Evolutionary conservation across 805 yeast genomes (phyloP).

Genomic region (Metschnikowia proteae): DNA sequence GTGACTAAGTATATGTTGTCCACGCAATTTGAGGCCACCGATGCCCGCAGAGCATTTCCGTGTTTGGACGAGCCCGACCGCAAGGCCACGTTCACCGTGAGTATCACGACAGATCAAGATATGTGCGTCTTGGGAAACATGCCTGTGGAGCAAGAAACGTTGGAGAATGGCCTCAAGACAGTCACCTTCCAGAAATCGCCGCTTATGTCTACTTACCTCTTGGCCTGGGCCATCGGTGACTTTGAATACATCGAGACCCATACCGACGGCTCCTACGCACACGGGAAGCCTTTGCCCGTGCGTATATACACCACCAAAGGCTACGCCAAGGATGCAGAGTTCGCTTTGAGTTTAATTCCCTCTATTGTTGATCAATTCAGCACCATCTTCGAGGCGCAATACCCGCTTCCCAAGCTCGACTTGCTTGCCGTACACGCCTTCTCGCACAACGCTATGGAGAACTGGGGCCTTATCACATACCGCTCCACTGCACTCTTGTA

Average conservation of each 20-base stretch:
- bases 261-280: conserved; percentile 35
- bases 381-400: conserved; percentile 46
- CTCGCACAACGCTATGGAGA: conserved; percentile 88
- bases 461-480: conserved; percentile 78
- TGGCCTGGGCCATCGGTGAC: conserved; percentile 59
- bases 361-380: conserved; percentile 50
- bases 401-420: conserved; percentile 80
- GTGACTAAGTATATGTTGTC: conserved; percentile 39
- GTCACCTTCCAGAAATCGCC: conserved; percentile 47
- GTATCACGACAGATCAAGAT: conserved; percentile 27
- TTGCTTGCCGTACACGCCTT: conserved; percentile 75
- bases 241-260: conserved; percentile 50
- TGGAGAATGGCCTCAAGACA: conserved; percentile 17
- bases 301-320: conserved; percentile 53
- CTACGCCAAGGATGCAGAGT: conserved; percentile 42
- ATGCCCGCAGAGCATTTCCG: conserved; percentile 57
- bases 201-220: conserved; percentile 51
- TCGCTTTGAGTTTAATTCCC: conserved; percentile 47
- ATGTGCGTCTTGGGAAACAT: conserved; percentile 47
- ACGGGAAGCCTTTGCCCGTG: conserved; percentile 44
- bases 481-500: conserved; percentile 51
- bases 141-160: conserved; percentile 32
- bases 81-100: conserved; percentile 54
- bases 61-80: conserved; percentile 55
- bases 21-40: conserved; percentile 59